These are phyloP conservation scores for Macaranga tanarius DNA, from an alignment of 441 rosid genomes.

Conservation along the genomic window DNA sequence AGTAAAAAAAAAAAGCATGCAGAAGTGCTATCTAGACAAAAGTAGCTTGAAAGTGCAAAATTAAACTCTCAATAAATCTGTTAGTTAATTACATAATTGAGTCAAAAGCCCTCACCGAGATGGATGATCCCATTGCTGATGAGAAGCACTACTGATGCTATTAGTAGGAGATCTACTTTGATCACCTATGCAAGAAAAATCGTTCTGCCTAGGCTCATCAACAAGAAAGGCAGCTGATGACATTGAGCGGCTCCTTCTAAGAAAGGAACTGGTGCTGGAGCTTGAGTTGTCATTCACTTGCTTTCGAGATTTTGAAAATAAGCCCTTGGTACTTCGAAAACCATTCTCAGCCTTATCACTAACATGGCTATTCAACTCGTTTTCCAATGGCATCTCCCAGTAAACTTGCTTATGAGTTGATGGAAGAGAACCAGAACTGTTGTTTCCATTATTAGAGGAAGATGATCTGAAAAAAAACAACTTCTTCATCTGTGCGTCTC, in stretches of 20 bases:
- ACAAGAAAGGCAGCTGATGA: slow-evolving; percentile 68
- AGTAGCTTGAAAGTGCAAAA: background rate
- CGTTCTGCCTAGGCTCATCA: slow-evolving; percentile 44
- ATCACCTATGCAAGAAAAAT: slow-evolving; percentile 37
- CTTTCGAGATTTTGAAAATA: slow-evolving; percentile 49
- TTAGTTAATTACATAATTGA: background rate
- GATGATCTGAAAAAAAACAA: slow-evolving; percentile 75
- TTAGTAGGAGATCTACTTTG: slow-evolving; percentile 42
- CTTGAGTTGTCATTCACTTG: slow-evolving; percentile 46
- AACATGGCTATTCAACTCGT: slow-evolving; percentile 36
- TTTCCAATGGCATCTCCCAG: slow-evolving; percentile 41
- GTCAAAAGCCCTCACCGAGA: slow-evolving; percentile 48
- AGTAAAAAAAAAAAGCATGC: background rate
- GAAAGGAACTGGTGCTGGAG: slow-evolving; percentile 39
- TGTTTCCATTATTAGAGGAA: slow-evolving; percentile 48
- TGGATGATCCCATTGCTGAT: slow-evolving; percentile 43
- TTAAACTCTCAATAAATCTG: background rate
- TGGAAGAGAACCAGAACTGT: slow-evolving; percentile 33
- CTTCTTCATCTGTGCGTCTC: slow-evolving; percentile 68
- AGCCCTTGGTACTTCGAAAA: slow-evolving; percentile 37
- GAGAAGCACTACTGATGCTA: slow-evolving; percentile 28
- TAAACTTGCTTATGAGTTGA: slow-evolving; percentile 47
- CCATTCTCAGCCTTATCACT: slow-evolving; percentile 32
- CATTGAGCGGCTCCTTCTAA: slow-evolving; percentile 80
- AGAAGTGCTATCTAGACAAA: background rate